Evolutionary conservation across 495 filamentous ascomycete genomes (phyloP).

Genomic region (Penicillium ochrochloron): DNA sequence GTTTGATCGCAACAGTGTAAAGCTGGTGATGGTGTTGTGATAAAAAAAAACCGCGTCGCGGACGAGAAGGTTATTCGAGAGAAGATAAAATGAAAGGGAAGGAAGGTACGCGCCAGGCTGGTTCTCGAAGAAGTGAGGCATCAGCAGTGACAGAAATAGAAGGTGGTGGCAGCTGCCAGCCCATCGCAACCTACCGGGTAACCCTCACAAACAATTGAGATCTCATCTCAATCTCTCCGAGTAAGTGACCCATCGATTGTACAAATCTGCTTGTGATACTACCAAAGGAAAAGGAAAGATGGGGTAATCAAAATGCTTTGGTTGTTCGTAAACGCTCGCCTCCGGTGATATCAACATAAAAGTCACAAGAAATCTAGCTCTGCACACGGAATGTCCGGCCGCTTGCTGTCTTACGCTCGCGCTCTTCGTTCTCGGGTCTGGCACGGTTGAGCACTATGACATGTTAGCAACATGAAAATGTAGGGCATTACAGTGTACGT

Average conservation of each 20-base stretch:
- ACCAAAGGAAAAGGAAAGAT: constrained; percentile 3
- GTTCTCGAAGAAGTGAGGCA: not conserved
- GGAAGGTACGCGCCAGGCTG: not conserved
- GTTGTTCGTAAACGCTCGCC: constrained; percentile 30
- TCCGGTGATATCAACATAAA: constrained; percentile 31
- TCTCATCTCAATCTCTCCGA: not conserved
- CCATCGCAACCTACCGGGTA: not conserved
- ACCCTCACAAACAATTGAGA: not conserved
- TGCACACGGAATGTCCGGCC: constrained; percentile 90
- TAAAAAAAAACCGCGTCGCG: not conserved
- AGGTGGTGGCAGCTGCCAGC: not conserved
- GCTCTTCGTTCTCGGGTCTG: constrained; percentile 92
- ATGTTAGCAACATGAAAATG: constrained; percentile 32
- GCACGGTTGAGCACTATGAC: constrained; percentile 81
- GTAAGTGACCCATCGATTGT: not conserved
- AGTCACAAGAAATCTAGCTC: constrained; percentile 38
- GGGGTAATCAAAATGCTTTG: constrained; percentile 24
- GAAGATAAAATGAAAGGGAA: not conserved
- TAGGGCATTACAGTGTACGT: constrained; percentile 25
- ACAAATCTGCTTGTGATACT: constrained; percentile 2
- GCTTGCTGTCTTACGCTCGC: constrained; percentile 97
- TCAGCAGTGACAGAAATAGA: not conserved
- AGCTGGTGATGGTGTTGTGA: not conserved
- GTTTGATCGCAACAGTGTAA: not conserved
- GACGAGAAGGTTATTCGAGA: not conserved